phyloP scores from a whole-genome alignment of 345 rosid species.

The Linum trigynum region DNA sequence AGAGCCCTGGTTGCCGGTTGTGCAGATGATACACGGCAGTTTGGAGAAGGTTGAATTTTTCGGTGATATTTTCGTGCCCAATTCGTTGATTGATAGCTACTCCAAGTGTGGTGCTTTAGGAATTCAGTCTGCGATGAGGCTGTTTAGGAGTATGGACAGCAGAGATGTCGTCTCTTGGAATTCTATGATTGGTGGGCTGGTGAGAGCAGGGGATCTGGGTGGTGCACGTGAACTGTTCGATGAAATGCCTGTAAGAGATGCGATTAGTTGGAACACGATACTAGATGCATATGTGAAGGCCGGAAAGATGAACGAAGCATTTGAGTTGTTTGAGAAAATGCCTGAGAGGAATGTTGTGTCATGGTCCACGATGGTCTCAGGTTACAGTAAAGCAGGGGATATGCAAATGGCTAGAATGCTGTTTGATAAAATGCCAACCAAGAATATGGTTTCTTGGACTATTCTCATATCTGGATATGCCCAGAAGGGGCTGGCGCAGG shows the following conservation, averaged over 20 bases:
- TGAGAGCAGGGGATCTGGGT: slow-evolving; percentile 21
- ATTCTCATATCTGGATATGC: slow-evolving; percentile 38
- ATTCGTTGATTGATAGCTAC: slow-evolving; percentile 43
- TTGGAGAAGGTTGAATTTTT: slow-evolving; percentile 60
- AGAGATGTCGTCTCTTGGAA: slow-evolving; percentile 50
- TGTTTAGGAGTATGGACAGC: slow-evolving; percentile 42
- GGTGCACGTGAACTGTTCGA: slow-evolving; percentile 38
- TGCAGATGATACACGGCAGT: slow-evolving; percentile 62
- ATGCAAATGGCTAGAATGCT: slow-evolving; percentile 22
- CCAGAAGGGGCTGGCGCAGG: slow-evolving; percentile 20
- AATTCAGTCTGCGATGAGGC: slow-evolving; percentile 30
- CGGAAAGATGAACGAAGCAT: slow-evolving; percentile 35
- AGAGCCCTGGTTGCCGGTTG: slow-evolving; percentile 37
- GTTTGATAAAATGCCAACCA: slow-evolving; percentile 32
- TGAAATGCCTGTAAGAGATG: slow-evolving; percentile 44
- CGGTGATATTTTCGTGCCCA: slow-evolving; percentile 68
- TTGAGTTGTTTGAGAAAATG: slow-evolving; percentile 31
- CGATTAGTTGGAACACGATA: slow-evolving; percentile 43
- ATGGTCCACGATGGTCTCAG: slow-evolving; percentile 38
- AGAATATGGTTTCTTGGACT: slow-evolving; percentile 39
- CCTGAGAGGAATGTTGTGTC: slow-evolving; percentile 34
- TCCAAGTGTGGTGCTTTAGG: slow-evolving; percentile 35
- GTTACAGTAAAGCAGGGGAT: slow-evolving; percentile 32
- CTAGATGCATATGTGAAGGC: slow-evolving; percentile 30
- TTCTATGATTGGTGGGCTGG: slow-evolving; percentile 49